These are phyloP conservation scores for Elaeis oleifera DNA, from an alignment of 202 grass and related monocot genomes.

Conservation along the genomic window DNA sequence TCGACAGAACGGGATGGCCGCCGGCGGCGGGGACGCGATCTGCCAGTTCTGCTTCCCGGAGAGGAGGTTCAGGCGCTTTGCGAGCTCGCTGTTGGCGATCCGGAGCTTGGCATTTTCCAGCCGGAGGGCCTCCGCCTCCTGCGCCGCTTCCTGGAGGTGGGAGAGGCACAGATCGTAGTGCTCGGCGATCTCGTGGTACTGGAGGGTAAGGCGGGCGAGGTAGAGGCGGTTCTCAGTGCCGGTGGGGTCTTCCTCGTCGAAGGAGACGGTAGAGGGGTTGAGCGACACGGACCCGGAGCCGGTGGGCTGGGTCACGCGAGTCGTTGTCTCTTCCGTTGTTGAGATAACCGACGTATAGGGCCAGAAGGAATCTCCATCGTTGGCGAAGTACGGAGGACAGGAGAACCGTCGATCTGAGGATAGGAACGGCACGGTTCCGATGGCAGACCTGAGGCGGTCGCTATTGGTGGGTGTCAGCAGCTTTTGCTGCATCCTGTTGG, in stretches of 20 bases:
- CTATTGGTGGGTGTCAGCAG: slow-evolving; percentile 34
- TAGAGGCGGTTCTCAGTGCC: slow-evolving; percentile 44
- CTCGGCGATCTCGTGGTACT: slow-evolving; percentile 49
- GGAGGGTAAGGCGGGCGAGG: slow-evolving; percentile 56
- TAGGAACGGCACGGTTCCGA: slow-evolving; percentile 32
- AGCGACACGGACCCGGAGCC: slow-evolving; percentile 29
- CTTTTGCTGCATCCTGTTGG: slow-evolving; percentile 51
- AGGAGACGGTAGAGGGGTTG: slow-evolving; percentile 39
- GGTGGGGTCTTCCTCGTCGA: slow-evolving; percentile 18
- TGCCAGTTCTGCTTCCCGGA: slow-evolving; percentile 20
- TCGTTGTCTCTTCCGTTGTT: not conserved
- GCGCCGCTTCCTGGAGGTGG: slow-evolving; percentile 54
- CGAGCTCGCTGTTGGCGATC: slow-evolving; percentile 43
- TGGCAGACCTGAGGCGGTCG: slow-evolving; percentile 24
- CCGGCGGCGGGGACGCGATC: slow-evolving; percentile 15
- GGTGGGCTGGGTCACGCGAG: slow-evolving; percentile 26
- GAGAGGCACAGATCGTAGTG: slow-evolving; percentile 62
- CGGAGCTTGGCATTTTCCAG: slow-evolving; percentile 54
- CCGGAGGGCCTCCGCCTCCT: slow-evolving; percentile 58
- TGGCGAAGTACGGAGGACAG: slow-evolving; percentile 27
- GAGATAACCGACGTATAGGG: slow-evolving; percentile 26
- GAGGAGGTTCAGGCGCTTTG: slow-evolving; percentile 25
- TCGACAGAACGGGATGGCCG: not conserved
- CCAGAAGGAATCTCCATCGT: slow-evolving; percentile 37
- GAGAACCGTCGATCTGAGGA: slow-evolving; percentile 45